Conservation (phyloP, 2,329 filamentous ascomycete species). For the Verticillium klebahnii region DNA sequence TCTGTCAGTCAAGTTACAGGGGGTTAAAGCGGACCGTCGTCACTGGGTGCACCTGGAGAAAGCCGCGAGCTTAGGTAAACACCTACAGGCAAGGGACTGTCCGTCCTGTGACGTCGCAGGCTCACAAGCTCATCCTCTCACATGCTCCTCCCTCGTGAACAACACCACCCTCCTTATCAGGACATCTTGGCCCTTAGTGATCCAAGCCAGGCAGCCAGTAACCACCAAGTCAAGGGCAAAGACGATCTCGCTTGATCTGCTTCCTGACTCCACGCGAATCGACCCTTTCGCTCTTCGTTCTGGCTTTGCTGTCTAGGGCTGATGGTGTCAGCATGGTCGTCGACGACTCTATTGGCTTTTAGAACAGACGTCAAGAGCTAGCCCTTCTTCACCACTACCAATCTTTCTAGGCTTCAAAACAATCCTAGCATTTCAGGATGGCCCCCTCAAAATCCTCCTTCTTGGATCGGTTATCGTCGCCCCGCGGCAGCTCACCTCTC, state of each 20-base stretch:
- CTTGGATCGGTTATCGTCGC: slow-evolving; percentile 12
- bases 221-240: not conserved
- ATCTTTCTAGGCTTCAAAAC: not conserved
- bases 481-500: slow-evolving; percentile 14
- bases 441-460: slow-evolving; percentile 11
- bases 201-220: not conserved
- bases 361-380: not conserved
- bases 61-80: not conserved
- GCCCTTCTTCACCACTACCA: not conserved
- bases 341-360: not conserved
- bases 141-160: not conserved
- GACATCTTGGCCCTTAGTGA: not conserved
- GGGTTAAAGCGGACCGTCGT: no score
- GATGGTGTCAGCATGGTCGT: not conserved
- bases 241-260: not conserved
- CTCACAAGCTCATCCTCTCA: not conserved
- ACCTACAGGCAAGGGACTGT: not conserved
- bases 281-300: not conserved
- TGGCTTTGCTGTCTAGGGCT: not conserved
- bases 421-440: slow-evolving; percentile 2
- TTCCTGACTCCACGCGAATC: not conserved
- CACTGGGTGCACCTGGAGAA: no score
- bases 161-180: not conserved
- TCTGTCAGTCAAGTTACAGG: not conserved
- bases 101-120: not conserved